Evolutionary conservation across 2,329 filamentous ascomycete species (phyloP).

Genomic region (Fusarium illudens): DNA sequence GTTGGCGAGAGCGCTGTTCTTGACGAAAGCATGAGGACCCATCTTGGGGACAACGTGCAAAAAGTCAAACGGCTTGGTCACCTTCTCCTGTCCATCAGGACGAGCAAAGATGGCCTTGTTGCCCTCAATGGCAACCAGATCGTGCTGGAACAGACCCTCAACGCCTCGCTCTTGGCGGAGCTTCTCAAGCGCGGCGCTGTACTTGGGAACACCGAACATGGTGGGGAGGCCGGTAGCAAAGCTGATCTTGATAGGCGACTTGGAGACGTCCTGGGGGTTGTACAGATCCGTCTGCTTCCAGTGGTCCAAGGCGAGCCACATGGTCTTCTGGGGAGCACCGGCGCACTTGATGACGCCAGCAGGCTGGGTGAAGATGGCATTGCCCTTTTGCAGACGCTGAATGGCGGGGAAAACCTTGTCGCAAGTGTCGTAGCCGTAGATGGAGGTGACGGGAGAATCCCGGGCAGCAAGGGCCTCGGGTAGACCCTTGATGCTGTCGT

Average conservation of each 20-base stretch:
- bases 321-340: slow-evolving; percentile 67
- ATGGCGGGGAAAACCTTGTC: slow-evolving; percentile 62
- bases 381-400: slow-evolving; percentile 57
- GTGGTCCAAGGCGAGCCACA: slow-evolving; percentile 69
- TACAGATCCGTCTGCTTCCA: slow-evolving; percentile 65
- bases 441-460: slow-evolving; percentile 60
- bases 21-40: slow-evolving; percentile 63
- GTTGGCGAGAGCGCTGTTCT: slow-evolving; percentile 62
- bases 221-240: slow-evolving; percentile 64
- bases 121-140: slow-evolving; percentile 62
- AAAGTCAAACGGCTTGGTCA: slow-evolving; percentile 61
- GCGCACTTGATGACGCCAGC: slow-evolving; percentile 68
- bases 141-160: slow-evolving; percentile 66
- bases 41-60: slow-evolving; percentile 68
- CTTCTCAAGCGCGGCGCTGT: slow-evolving; percentile 61
- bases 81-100: slow-evolving; percentile 52
- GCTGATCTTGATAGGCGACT: slow-evolving; percentile 59
- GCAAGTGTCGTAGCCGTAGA: slow-evolving; percentile 65
- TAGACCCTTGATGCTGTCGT: slow-evolving; percentile 62
- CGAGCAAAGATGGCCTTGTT: slow-evolving; percentile 61
- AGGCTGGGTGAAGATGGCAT: slow-evolving; percentile 68
- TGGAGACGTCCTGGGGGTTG: slow-evolving; percentile 47
- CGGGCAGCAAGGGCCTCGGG: slow-evolving; percentile 62
- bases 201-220: slow-evolving; percentile 71
- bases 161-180: slow-evolving; percentile 63